phyloP scores from a whole-genome alignment of 1,284 basidiomycete genomes.

The Meira miltonrushii region DNA sequence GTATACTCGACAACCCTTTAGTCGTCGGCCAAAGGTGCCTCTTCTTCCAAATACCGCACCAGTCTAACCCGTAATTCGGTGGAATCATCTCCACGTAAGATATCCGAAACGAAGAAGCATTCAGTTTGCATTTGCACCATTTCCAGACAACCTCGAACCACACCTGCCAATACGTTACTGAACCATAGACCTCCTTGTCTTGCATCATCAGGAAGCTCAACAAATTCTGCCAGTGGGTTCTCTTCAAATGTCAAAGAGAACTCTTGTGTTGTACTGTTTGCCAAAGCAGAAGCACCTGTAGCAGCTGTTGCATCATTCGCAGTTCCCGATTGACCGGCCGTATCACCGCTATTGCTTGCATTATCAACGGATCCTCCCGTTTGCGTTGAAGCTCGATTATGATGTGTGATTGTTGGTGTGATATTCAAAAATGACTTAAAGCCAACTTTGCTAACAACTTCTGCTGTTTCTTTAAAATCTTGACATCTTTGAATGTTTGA shows the following conservation, averaged over 20 bases:
- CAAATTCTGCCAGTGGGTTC: conserved; percentile 94
- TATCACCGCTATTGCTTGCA: background rate
- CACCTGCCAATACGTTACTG: conserved; percentile 90
- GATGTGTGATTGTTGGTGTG: conserved; percentile 74
- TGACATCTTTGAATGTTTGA: conserved; percentile 65
- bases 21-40: conserved; percentile 57
- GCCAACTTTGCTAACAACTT: conserved; percentile 61
- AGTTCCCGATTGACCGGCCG: background rate
- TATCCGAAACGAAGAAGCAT: conserved; percentile 81
- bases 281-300: conserved; percentile 16
- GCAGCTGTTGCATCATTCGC: conserved; percentile 10
- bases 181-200: conserved; percentile 73
- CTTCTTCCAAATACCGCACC: conserved; percentile 88
- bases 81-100: conserved; percentile 82
- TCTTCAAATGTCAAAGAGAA: conserved; percentile 66
- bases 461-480: conserved; percentile 80
- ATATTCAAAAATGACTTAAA: conserved; percentile 98
- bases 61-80: conserved; percentile 90
- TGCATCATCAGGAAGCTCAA: conserved; percentile 89
- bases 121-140: conserved; percentile 99
- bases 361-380: background rate
- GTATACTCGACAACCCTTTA: conserved; percentile 16
- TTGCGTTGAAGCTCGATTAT: conserved; percentile 10
- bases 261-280: conserved; percentile 1
- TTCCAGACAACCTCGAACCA: conserved; percentile 84